Percentiles rank a stretch among this genome's conserved stretches.
phyloP scores from a whole-genome alignment of 1,284 basidiomycete genomes.

The Porogramme epimiltina region DNA sequence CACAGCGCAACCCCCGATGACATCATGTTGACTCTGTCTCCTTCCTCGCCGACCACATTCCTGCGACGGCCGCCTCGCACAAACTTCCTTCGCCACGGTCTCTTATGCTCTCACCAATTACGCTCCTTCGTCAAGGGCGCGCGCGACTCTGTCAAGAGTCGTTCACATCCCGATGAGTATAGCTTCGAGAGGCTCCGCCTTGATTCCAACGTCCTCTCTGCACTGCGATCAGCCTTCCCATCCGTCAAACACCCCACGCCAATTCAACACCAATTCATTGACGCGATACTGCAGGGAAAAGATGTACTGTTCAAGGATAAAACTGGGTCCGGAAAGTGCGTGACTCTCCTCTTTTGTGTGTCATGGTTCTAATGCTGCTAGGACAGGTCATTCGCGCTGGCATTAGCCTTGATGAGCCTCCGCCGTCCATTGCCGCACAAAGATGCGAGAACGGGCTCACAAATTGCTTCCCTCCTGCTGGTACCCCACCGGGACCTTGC shows the following conservation, averaged over 20 bases:
- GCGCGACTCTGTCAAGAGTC: constrained; percentile 5
- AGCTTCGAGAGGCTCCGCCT: constrained; percentile 48
- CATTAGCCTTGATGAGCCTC: constrained; percentile 66
- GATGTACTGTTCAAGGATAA: constrained; percentile 68
- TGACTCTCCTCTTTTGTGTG: constrained; percentile 8
- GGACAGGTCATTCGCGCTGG: constrained; percentile 69
- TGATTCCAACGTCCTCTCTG: constrained; percentile 45
- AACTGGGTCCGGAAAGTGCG: constrained; percentile 79
- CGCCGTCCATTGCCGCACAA: constrained; percentile 5
- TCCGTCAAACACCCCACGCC: constrained; percentile 57
- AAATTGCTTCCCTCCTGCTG: constrained; percentile 53
- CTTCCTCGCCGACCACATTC: constrained; percentile 11
- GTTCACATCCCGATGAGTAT: constrained; percentile 7
- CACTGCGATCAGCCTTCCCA: constrained; percentile 62
- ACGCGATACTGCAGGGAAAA: constrained; percentile 54
- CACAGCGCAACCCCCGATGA: background rate
- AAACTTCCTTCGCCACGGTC: too few species aligned
- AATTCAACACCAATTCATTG: constrained; percentile 62
- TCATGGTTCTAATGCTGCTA: background rate
- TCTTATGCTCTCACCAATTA: too few species aligned
- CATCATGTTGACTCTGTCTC: constrained; percentile 17
- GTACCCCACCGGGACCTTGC: constrained; percentile 79
- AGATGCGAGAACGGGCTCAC: too few species aligned
- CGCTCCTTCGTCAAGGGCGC: too few species aligned
- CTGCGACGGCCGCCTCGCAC: too few species aligned